phyloP scores from a whole-genome alignment of 441 rosid species.

The Adansonia madagascariensis region DNA sequence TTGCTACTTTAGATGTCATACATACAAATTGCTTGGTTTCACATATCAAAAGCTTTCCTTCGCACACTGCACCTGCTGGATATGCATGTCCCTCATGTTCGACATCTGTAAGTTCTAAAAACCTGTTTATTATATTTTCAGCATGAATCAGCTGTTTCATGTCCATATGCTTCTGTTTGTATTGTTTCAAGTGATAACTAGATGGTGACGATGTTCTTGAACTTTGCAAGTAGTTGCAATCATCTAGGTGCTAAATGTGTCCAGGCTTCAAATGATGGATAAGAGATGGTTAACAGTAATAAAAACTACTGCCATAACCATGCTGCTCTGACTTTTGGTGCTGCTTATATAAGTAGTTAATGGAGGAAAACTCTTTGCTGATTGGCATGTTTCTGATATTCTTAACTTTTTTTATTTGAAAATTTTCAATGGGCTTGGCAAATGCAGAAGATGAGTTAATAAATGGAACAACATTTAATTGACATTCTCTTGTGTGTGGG shows the following conservation, averaged over 20 bases:
- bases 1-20: slow-evolving; percentile 64
- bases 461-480: slow-evolving; percentile 8
- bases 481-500: background rate
- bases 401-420: slow-evolving; percentile 8
- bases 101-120: slow-evolving; percentile 60
- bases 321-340: slow-evolving; percentile 10
- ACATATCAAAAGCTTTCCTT: slow-evolving; percentile 84
- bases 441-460: background rate
- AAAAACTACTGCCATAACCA: slow-evolving; percentile 1
- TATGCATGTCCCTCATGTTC: slow-evolving; percentile 86
- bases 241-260: slow-evolving; percentile 16
- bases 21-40: slow-evolving; percentile 91
- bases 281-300: background rate
- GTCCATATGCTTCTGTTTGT: background rate
- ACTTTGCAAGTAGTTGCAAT: slow-evolving; percentile 18
- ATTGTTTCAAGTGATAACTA: background rate
- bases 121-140: slow-evolving; percentile 1
- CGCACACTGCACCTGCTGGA: slow-evolving; percentile 98
- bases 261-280: slow-evolving; percentile 14
- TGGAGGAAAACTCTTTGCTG: slow-evolving; percentile 10
- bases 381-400: background rate
- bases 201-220: background rate
- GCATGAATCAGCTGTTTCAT: background rate
- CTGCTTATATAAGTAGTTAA: background rate
- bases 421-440: background rate